Conservation (phyloP, 345 rosid genomes). For the Brassica rapa region DNA sequence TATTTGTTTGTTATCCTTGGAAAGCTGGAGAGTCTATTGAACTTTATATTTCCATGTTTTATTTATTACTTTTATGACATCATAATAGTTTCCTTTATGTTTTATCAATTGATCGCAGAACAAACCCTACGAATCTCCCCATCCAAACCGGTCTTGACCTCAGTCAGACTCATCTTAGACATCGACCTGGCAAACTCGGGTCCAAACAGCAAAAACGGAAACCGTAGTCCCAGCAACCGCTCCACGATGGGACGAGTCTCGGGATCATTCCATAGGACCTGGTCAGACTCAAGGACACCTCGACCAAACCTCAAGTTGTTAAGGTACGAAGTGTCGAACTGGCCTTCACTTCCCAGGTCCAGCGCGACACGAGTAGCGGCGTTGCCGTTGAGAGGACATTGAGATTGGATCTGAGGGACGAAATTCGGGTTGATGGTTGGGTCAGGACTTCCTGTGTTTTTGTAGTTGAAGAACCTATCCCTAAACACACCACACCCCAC, state of each 20-base stretch:
- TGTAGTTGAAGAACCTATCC: slow-evolving; percentile 53
- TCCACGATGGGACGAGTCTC: slow-evolving; percentile 47
- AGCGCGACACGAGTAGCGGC: slow-evolving; percentile 41
- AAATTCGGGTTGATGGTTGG: slow-evolving; percentile 49
- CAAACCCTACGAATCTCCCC: slow-evolving; percentile 53
- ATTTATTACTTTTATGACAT: neutral
- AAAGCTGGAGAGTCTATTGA: neutral
- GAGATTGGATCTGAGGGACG: slow-evolving; percentile 45
- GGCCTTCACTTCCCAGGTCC: slow-evolving; percentile 49
- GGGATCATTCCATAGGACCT: slow-evolving; percentile 49
- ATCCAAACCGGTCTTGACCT: slow-evolving; percentile 41
- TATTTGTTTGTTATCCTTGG: neutral
- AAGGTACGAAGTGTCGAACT: slow-evolving; percentile 56
- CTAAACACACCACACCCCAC: slow-evolving; percentile 53
- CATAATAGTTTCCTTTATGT: neutral
- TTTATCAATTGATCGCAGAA: slow-evolving; percentile 38
- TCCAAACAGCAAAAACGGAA: slow-evolving; percentile 6
- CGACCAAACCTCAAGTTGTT: slow-evolving; percentile 48
- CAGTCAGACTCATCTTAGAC: slow-evolving; percentile 49
- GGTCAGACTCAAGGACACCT: slow-evolving; percentile 61
- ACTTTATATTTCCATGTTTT: slow-evolving; percentile 3
- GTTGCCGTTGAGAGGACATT: slow-evolving; percentile 55
- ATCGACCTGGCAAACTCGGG: slow-evolving; percentile 46
- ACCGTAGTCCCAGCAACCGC: slow-evolving; percentile 30
- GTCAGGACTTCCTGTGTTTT: slow-evolving; percentile 45